These are phyloP conservation scores for Saccharum officinarum DNA, from an alignment of 176 grass and related monocot genomes.

Conservation along the genomic window DNA sequence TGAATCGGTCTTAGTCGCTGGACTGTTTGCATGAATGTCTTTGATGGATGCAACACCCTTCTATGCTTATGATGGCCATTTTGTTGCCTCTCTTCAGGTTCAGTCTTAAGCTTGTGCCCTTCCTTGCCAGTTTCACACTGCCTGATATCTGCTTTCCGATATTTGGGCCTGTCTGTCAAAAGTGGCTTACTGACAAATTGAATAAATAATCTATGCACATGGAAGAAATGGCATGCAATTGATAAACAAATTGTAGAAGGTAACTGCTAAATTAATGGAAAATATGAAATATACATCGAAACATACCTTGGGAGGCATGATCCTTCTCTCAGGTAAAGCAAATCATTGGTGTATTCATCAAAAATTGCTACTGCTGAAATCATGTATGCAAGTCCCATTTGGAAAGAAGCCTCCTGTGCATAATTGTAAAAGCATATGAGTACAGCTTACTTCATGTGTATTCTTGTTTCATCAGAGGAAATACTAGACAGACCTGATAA, in stretches of 20 bases:
- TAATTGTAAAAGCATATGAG: background rate
- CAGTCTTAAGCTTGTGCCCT: background rate
- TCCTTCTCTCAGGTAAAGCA: constrained; percentile 94
- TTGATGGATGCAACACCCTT: constrained; percentile 48
- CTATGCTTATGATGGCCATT: constrained; percentile 37
- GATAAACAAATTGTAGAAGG: constrained; percentile 6
- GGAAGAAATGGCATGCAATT: background rate
- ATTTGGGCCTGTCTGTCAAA: constrained; percentile 72
- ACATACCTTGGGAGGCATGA: constrained; percentile 83
- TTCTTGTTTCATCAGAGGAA: background rate
- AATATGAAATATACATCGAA: background rate
- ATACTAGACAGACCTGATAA: constrained; percentile 61
- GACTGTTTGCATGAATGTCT: constrained; percentile 61
- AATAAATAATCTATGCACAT: constrained; percentile 5
- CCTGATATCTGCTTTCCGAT: constrained; percentile 52
- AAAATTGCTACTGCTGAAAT: constrained; percentile 65
- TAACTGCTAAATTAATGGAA: background rate
- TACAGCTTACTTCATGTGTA: background rate
- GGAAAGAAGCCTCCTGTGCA: constrained; percentile 52
- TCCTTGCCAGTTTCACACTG: constrained; percentile 35
- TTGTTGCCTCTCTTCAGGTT: constrained; percentile 26
- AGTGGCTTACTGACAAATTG: constrained; percentile 36
- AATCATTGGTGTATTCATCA: constrained; percentile 90
- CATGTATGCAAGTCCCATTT: constrained; percentile 84
- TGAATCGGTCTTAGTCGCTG: constrained; percentile 72